A percentile compares a stretch with the other conserved stretches of the same genome.
Conservation (phyloP, 1,284 basidiomycete genomes). For the Leccinum solheimii region DNA sequence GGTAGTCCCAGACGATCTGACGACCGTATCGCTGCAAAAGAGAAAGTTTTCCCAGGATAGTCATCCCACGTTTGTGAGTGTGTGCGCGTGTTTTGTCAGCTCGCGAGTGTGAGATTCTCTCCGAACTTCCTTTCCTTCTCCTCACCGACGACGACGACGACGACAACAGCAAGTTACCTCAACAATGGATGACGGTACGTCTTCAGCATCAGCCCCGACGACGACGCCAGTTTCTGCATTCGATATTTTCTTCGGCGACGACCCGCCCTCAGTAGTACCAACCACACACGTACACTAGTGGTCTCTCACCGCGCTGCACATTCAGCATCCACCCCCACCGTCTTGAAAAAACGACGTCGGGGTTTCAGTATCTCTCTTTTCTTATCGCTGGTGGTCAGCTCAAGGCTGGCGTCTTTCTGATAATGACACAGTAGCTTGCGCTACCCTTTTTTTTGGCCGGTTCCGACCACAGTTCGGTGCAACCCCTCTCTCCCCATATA, state of each 20-base stretch:
- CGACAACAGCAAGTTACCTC: constrained; percentile 25
- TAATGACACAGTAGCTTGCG: constrained; percentile 14
- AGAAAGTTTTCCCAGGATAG: no score
- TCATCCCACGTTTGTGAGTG: constrained; percentile 8
- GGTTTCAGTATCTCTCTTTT: constrained; percentile 19
- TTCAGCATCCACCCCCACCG: constrained; percentile 22
- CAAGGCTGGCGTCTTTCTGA: constrained; percentile 32
- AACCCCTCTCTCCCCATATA: neutral
- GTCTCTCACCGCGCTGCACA: constrained; percentile 28
- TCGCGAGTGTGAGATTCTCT: neutral
- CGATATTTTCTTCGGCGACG: constrained; percentile 42
- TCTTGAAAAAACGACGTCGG: constrained; percentile 27
- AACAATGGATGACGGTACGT: constrained; percentile 83
- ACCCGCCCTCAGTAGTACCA: constrained; percentile 39
- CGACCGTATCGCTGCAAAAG: no score
- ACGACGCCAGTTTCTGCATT: constrained; percentile 41
- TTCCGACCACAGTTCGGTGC: constrained; percentile 9
- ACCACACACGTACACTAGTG: constrained; percentile 27
- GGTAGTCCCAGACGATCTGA: constrained; percentile 23
- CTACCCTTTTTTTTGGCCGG: constrained; percentile 13
- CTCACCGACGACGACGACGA: constrained; percentile 21
- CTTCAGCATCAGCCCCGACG: constrained; percentile 63
- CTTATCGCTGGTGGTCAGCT: constrained; percentile 30
- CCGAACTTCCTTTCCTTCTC: neutral
- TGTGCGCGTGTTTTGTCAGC: constrained; percentile 23